Conservation (phyloP, 1,139 yeast species). For the Lodderomyces orthopsilosis region DNA sequence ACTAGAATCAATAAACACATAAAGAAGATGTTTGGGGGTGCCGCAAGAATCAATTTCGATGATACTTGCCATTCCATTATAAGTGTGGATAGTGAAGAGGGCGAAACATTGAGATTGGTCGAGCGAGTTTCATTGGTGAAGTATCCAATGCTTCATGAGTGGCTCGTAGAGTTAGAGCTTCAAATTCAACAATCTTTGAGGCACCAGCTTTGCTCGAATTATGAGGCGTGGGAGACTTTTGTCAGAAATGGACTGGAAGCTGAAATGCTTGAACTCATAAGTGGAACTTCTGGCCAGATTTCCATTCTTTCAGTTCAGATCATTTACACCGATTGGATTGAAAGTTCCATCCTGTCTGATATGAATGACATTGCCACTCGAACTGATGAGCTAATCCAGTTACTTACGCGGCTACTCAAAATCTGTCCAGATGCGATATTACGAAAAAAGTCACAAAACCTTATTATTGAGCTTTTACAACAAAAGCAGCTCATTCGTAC, state of each 20-base stretch:
- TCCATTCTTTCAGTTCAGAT: conserved; percentile 58
- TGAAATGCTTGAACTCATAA: conserved; percentile 12
- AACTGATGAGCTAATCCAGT: conserved; percentile 12
- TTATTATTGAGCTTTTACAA: conserved; percentile 68
- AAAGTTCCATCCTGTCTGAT: conserved; percentile 16
- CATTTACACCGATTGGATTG: conserved; percentile 49
- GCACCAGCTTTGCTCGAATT: conserved; percentile 14
- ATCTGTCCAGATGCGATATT: not conserved
- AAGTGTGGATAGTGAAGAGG: conserved; percentile 60
- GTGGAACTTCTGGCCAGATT: conserved; percentile 55
- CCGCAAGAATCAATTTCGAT: conserved; percentile 45
- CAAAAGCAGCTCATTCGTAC: conserved; percentile 44
- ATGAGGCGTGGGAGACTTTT: conserved; percentile 8
- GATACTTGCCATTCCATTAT: conserved; percentile 34
- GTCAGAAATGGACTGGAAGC: conserved; percentile 13
- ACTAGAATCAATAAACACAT: conserved; percentile 57
- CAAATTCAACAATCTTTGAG: conserved; percentile 53
- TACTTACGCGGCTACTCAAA: not conserved
- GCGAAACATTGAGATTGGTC: conserved; percentile 51
- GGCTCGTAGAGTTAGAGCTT: conserved; percentile 62
- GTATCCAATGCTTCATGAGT: conserved; percentile 50
- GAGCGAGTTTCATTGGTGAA: conserved; percentile 46
- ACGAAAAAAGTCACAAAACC: conserved; percentile 50
- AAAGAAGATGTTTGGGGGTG: conserved; percentile 71
- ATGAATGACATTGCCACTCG: conserved; percentile 17